A percentile compares a stretch with the other conserved stretches of the same genome.
Evolutionary conservation across 768 basidiomycete genomes (phyloP).

Genomic region (Suillus brevipes): DNA sequence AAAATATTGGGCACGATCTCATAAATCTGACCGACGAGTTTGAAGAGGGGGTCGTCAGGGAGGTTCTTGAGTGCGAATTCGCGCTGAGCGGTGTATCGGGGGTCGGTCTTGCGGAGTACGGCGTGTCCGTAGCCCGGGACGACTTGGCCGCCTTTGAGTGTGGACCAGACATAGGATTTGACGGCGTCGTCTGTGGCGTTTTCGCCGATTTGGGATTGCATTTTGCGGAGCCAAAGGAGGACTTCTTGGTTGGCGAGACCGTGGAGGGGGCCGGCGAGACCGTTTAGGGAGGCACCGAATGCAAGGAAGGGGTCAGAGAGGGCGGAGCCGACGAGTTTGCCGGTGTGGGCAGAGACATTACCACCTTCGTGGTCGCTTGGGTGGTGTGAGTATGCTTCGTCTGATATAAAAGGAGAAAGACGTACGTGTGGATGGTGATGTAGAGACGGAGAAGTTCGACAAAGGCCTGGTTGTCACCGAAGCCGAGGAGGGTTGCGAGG

Average conservation of each 20-base stretch:
- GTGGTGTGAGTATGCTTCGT: not conserved
- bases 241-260: slow-evolving; percentile 98
- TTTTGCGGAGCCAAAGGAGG: slow-evolving; percentile 89
- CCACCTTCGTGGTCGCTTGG: slow-evolving; percentile 94
- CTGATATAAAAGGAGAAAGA: not conserved
- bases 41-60: slow-evolving; percentile 88
- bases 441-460: slow-evolving; percentile 95
- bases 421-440: slow-evolving; percentile 91
- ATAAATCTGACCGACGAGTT: slow-evolving; percentile 88
- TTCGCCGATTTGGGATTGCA: slow-evolving; percentile 88
- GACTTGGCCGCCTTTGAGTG: slow-evolving; percentile 90
- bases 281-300: slow-evolving; percentile 89
- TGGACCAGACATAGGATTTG: slow-evolving; percentile 93
- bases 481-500: slow-evolving; percentile 87
- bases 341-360: slow-evolving; percentile 95
- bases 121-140: slow-evolving; percentile 92
- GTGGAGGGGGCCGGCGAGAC: slow-evolving; percentile 95
- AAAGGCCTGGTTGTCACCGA: slow-evolving; percentile 82
- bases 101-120: slow-evolving; percentile 88
- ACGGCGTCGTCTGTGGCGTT: slow-evolving; percentile 84
- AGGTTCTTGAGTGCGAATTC: slow-evolving; percentile 87
- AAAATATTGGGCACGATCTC: slow-evolving; percentile 88
- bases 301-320: slow-evolving; percentile 97
- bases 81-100: slow-evolving; percentile 87
- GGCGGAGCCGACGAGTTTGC: slow-evolving; percentile 91